phyloP scores from a whole-genome alignment of 2,329 filamentous ascomycete species.

The Xenoacremonium recifei region DNA sequence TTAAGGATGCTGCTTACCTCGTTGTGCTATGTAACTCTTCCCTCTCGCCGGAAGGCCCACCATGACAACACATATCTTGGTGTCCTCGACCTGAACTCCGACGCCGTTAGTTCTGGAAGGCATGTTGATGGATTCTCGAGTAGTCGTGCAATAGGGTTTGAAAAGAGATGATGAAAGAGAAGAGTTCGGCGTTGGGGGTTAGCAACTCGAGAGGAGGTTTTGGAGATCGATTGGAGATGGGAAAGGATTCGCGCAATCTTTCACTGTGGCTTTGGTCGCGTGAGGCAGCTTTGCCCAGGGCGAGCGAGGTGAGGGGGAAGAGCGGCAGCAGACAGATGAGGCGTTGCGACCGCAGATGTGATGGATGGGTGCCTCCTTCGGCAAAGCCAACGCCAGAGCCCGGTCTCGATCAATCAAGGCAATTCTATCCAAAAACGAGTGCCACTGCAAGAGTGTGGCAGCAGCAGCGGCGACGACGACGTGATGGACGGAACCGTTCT shows the following conservation, averaged over 20 bases:
- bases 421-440: no score
- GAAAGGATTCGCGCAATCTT: constrained; percentile 4
- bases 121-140: constrained; percentile 36
- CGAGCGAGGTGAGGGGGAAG: no score
- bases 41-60: constrained; percentile 92
- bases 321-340: not conserved
- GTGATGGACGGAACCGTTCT: not conserved
- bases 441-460: not conserved
- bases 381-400: not conserved
- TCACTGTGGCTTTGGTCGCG: not conserved
- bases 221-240: constrained; percentile 11
- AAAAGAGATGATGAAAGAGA: not conserved
- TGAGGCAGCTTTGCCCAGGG: constrained; percentile 3
- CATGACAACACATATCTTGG: constrained; percentile 98
- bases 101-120: constrained; percentile 59
- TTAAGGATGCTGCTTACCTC: constrained; percentile 60
- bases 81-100: constrained; percentile 88
- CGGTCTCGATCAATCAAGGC: not conserved
- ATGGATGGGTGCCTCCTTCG: not conserved
- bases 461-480: not conserved
- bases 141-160: constrained; percentile 9
- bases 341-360: not conserved
- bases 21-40: constrained; percentile 96
- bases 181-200: constrained; percentile 5
- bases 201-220: constrained; percentile 14